Evolutionary conservation across 139 green algal species (phyloP).

Genomic region (Diplosphaera chodatii): DNA sequence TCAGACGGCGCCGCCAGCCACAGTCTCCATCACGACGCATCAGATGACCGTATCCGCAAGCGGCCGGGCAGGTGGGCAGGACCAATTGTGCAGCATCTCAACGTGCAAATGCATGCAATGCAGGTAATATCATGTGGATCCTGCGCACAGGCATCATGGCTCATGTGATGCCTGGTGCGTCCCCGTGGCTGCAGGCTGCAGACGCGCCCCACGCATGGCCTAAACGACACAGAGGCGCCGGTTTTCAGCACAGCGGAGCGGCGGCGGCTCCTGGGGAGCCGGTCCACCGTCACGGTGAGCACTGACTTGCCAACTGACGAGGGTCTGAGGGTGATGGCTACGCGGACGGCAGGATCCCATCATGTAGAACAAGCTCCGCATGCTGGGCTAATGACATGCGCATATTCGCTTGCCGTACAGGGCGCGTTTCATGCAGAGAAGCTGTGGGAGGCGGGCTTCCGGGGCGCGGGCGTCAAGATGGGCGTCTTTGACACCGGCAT

Average conservation of each 20-base stretch:
- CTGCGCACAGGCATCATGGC: too few relatives aligned
- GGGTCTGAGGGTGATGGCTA: too few relatives aligned
- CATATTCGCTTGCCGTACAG: background rate
- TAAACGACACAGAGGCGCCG: constrained; percentile 16
- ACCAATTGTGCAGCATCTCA: too few relatives aligned
- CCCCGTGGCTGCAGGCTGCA: constrained; percentile 28
- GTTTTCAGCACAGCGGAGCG: background rate
- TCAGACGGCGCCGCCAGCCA: constrained; percentile 14
- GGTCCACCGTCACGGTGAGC: background rate
- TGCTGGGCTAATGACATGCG: too few relatives aligned
- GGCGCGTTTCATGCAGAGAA: constrained; percentile 43
- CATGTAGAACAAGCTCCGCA: too few relatives aligned
- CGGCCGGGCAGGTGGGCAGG: constrained; percentile 7
- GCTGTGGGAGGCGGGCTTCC: constrained; percentile 80
- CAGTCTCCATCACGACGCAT: constrained; percentile 7
- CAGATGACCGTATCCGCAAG: background rate
- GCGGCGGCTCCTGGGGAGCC: background rate
- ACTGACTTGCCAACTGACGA: background rate
- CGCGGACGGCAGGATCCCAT: too few relatives aligned
- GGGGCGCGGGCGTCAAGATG: constrained; percentile 69
- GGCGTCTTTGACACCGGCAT: constrained; percentile 99
- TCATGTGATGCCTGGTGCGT: too few relatives aligned
- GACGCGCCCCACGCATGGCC: constrained; percentile 33
- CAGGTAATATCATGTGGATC: too few relatives aligned
- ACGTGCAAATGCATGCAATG: too few relatives aligned